Evolutionary conservation across 78 protist genomes (phyloP).

Genomic region (Pirum gemmata): DNA sequence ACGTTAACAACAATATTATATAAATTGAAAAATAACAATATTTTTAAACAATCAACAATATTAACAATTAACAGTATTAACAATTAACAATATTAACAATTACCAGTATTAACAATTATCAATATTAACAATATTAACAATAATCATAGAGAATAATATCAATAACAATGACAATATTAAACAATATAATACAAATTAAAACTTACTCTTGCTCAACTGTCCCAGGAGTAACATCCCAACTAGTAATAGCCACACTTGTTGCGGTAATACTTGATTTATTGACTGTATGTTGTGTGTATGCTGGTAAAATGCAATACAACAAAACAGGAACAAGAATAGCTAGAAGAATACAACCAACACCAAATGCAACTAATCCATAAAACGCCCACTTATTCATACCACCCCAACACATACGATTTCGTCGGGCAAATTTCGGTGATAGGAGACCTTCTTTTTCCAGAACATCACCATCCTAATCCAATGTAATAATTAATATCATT

Average conservation of each 20-base stretch:
- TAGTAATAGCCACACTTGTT: background rate
- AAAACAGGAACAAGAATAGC: conserved; percentile 19
- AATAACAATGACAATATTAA: conserved; percentile 12
- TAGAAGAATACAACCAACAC: background rate
- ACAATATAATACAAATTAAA: background rate
- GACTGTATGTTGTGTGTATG: background rate
- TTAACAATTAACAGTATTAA: conserved; percentile 6
- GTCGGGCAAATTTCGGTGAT: too few species aligned
- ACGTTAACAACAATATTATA: too few species aligned
- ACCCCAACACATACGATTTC: conserved; percentile 38
- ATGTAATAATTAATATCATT: too few species aligned
- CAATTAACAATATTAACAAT: background rate
- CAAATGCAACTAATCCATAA: background rate
- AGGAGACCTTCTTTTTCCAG: too few species aligned
- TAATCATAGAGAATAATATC: background rate
- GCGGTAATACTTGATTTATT: conserved; percentile 13
- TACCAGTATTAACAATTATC: background rate
- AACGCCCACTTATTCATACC: conserved; percentile 17
- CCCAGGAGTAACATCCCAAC: background rate
- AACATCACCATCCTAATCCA: too few species aligned
- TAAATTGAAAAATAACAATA: too few species aligned
- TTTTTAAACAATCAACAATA: background rate
- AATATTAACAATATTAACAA: background rate
- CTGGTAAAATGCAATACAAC: background rate
- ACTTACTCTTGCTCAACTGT: background rate